Percentiles rank a stretch among this genome's conserved stretches.
These are phyloP conservation scores for Penicillium sp. DNA, from an alignment of 2,329 filamentous ascomycete genomes.

Conservation along the genomic window DNA sequence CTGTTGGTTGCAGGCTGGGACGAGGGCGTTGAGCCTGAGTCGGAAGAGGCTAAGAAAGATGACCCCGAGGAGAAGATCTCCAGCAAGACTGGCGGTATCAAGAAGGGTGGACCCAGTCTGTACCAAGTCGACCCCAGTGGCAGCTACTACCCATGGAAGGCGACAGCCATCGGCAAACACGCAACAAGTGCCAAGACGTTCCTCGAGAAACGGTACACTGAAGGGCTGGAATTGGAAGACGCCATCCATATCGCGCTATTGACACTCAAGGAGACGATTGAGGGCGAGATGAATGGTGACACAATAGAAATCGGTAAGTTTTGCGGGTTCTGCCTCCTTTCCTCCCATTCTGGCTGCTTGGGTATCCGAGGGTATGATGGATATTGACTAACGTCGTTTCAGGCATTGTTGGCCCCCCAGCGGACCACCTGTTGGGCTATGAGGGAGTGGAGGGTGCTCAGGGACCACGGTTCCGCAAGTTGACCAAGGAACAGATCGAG, in stretches of 20 bases:
- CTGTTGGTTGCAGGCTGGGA: constrained; percentile 96
- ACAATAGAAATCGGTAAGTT: constrained; percentile 88
- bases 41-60: constrained; percentile 52
- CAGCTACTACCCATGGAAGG: constrained; percentile 99
- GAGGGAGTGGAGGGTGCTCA: constrained; percentile 42
- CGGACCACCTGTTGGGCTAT: constrained; percentile 82
- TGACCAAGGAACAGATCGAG: constrained; percentile 96
- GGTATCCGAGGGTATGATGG: background rate
- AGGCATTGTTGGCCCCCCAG: constrained; percentile 93
- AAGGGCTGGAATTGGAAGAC: constrained; percentile 92
- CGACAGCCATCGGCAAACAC: constrained; percentile 96
- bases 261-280: constrained; percentile 97
- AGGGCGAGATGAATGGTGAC: constrained; percentile 98
- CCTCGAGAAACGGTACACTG: constrained; percentile 96
- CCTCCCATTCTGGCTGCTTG: background rate
- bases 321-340: background rate
- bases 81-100: constrained; percentile 86
- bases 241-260: constrained; percentile 95
- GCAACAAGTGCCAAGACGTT: constrained; percentile 98
- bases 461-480: constrained; percentile 48
- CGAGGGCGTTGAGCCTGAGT: constrained; percentile 84
- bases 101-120: constrained; percentile 91
- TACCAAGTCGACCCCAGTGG: constrained; percentile 99
- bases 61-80: constrained; percentile 56
- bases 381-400: constrained; percentile 2